A percentile compares a stretch with the other conserved stretches of the same genome.
Evolutionary conservation across 2,329 filamentous ascomycete species (phyloP).

Genomic region (Claviceps sorghi): DNA sequence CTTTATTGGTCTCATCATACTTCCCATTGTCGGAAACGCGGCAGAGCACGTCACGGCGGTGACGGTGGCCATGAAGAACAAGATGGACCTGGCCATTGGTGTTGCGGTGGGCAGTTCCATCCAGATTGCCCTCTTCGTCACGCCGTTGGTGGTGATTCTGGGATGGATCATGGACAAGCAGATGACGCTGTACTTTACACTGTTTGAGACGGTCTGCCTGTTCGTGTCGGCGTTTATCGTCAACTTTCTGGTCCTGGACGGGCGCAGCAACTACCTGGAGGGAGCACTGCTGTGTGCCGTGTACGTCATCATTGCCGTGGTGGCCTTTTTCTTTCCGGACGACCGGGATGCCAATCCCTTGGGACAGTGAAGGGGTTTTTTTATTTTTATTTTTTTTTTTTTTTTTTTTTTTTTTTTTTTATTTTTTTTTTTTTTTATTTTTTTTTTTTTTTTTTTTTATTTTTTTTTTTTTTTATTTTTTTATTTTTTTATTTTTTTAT

Average conservation of each 20-base stretch:
- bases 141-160: conserved; percentile 53
- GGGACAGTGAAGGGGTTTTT: conserved; percentile 13
- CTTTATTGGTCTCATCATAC: conserved; percentile 57
- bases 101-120: conserved; percentile 58
- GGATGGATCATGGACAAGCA: conserved; percentile 54
- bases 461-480: no score
- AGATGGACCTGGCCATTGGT: conserved; percentile 62
- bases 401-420: no score
- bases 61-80: conserved; percentile 57
- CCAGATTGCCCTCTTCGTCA: conserved; percentile 58
- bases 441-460: no score
- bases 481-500: no score
- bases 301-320: conserved; percentile 53
- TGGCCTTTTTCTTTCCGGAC: conserved; percentile 52
- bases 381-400: no score
- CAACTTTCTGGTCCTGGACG: conserved; percentile 76
- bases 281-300: conserved; percentile 54
- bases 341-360: conserved; percentile 30
- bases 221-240: conserved; percentile 76
- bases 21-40: conserved; percentile 60
- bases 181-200: conserved; percentile 74
- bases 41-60: conserved; percentile 61
- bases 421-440: no score
- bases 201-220: conserved; percentile 77
- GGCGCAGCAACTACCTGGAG: conserved; percentile 76